Conservation (phyloP, 192 early-diverging fungal species). For the Globomyces pollinis-pini region DNA sequence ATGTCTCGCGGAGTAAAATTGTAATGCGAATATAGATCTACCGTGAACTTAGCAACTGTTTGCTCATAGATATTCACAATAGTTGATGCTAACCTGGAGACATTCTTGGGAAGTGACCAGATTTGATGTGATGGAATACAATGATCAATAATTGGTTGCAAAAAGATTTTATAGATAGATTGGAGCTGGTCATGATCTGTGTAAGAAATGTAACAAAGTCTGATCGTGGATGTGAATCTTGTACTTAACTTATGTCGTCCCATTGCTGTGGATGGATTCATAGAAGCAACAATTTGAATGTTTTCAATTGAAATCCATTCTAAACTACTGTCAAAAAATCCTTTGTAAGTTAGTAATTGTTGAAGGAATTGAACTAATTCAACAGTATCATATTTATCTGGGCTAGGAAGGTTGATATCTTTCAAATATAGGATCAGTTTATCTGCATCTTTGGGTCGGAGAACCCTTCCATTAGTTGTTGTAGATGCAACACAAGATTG, state of each 20-base stretch:
- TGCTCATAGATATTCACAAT: conserved; percentile 43
- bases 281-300: conserved; percentile 49
- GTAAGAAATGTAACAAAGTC: conserved; percentile 36
- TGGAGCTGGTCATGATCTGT: conserved; percentile 40
- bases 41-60: conserved; percentile 38
- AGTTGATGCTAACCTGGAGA: conserved; percentile 33
- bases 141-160: conserved; percentile 25
- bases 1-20: conserved; percentile 47
- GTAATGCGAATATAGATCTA: conserved; percentile 43
- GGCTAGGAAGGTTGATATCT: conserved; percentile 52
- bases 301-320: conserved; percentile 55
- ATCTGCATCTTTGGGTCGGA: conserved; percentile 49
- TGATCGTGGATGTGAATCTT: conserved; percentile 44
- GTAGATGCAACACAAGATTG: conserved; percentile 40
- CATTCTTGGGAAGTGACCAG: conserved; percentile 38
- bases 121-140: conserved; percentile 23
- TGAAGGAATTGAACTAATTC: conserved; percentile 52
- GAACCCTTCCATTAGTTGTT: conserved; percentile 37
- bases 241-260: conserved; percentile 44
- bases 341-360: conserved; percentile 49
- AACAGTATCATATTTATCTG: conserved; percentile 54
- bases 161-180: conserved; percentile 31
- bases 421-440: conserved; percentile 50
- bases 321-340: conserved; percentile 43
- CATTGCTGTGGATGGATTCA: conserved; percentile 45